Base-by-base conservation (phyloP, 768 basidiomycete species). In the Lentinula boryana region DNA sequence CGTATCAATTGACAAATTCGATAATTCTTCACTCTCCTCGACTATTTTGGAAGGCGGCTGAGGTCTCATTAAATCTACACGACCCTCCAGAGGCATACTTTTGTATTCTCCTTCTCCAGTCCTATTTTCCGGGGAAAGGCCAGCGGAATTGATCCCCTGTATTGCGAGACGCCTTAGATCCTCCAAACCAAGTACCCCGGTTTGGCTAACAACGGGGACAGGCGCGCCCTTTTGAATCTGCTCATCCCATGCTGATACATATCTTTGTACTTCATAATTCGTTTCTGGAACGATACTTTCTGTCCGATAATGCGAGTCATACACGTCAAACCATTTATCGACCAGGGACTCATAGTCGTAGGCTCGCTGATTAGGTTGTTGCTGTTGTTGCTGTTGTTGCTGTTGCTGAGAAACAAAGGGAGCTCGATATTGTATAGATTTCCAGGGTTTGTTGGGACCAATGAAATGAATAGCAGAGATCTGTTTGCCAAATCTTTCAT, bases 391-490 rank as follows among this genome's bases (percentile, higher is more conserved):
- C 68, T n/a, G n/a, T n/a, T 72, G 62, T 62, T 67, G 63, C 68
- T 65, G 71, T 41, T 63, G 58, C 53, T 69, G 71, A 27, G 68
- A 71, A 53, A 79, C 74, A 38, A 79, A 83, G 1, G 91, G 86
- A 9, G 86, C 77, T 35, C 93, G 87, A 71, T 80, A 86, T 51
- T 84, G 71, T 54, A 94, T 78, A 16, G 85, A 83, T 54, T 85
- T 79, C 96, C 97, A 99, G 13, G 97, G 96, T 75, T 99, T 99
- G 72, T 92, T 84, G n/a, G 86, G 82, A 15, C 96, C 96, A 66
- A 98, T 98, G 68, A 97, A 98, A 72, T 98, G 95, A 62, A 97
- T 83, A 60, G 86, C 87, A 51, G 85, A 84, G 71, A 95, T 95
- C 66, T 88, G 81, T 48, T 90, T 84, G 36, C 94, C 95, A 68